phyloP scores from a whole-genome alignment of 2,329 filamentous ascomycete species.

The Aureobasidium melanogenum region DNA sequence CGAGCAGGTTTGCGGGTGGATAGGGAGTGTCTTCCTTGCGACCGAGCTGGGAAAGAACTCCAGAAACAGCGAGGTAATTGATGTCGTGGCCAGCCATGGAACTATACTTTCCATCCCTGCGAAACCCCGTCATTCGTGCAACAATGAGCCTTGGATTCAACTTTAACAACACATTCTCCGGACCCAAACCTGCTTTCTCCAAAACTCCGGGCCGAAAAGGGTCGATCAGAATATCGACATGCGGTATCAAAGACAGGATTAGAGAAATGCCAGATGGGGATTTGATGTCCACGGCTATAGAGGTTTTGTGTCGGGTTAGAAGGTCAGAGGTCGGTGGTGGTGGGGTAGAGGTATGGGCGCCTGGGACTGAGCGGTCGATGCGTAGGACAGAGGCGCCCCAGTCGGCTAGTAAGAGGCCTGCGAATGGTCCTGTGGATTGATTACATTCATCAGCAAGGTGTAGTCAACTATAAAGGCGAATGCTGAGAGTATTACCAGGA shows the following conservation, averaged over 20 bases:
- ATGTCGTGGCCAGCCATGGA: conserved; percentile 93
- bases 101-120: conserved; percentile 75
- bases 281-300: conserved; percentile 73
- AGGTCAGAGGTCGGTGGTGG: conserved; percentile 53
- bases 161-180: conserved; percentile 52
- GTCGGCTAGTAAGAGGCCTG: conserved; percentile 80
- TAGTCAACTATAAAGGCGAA: background rate
- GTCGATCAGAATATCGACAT: conserved; percentile 77
- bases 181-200: conserved; percentile 72
- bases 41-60: conserved; percentile 69
- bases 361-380: conserved; percentile 55
- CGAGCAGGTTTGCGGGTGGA: conserved; percentile 74
- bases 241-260: conserved; percentile 53
- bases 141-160: conserved; percentile 71
- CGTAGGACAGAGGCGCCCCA: conserved; percentile 82
- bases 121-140: conserved; percentile 81
- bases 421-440: conserved; percentile 60
- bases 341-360: conserved; percentile 24
- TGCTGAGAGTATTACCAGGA: conserved; percentile 35
- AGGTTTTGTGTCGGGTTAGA: conserved; percentile 72
- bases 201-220: conserved; percentile 88
- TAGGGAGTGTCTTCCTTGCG: conserved; percentile 60
- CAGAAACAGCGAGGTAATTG: conserved; percentile 87
- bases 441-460: background rate
- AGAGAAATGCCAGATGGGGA: conserved; percentile 53